A percentile compares a stretch with the other conserved stretches of the same genome.
Evolutionary conservation across 2,329 filamentous ascomycete species (phyloP).

Genomic region (Penicillium occitanis): DNA sequence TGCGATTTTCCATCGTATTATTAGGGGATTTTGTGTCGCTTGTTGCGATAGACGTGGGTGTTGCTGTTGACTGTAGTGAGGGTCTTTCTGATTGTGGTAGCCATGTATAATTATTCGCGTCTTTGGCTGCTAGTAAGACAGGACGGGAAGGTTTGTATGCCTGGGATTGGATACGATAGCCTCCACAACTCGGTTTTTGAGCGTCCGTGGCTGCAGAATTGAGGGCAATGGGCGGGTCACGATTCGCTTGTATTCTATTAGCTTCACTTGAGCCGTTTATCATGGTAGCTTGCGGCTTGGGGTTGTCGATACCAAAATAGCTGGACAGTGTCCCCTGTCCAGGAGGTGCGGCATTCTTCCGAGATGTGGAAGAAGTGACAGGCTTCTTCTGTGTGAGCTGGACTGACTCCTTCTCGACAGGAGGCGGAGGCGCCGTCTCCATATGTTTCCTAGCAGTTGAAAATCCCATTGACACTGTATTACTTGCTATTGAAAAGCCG

Average conservation of each 20-base stretch:
- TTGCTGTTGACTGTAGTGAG: background rate
- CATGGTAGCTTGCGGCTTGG: slow-evolving; percentile 21
- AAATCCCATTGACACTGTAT: slow-evolving; percentile 55
- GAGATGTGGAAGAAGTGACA: slow-evolving; percentile 23
- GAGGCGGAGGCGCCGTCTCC: slow-evolving; percentile 30
- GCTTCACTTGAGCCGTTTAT: background rate
- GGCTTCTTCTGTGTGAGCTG: background rate
- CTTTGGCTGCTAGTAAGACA: slow-evolving; percentile 31
- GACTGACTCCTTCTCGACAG: background rate
- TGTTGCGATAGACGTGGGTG: slow-evolving; percentile 24
- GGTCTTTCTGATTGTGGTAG: slow-evolving; percentile 26
- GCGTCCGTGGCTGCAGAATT: slow-evolving; percentile 25
- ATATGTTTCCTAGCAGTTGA: slow-evolving; percentile 61
- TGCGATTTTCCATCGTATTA: slow-evolving; percentile 21
- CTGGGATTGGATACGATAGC: slow-evolving; percentile 35
- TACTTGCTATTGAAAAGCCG: slow-evolving; percentile 39
- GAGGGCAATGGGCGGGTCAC: background rate
- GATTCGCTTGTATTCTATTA: background rate
- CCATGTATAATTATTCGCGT: slow-evolving; percentile 36
- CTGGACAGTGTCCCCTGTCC: slow-evolving; percentile 54
- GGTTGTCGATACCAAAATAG: slow-evolving; percentile 48
- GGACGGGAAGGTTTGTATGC: slow-evolving; percentile 35
- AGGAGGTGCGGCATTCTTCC: slow-evolving; percentile 25
- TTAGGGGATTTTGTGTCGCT: slow-evolving; percentile 27
- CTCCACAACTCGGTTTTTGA: slow-evolving; percentile 15